Base-by-base conservation (phyloP, 2,329 filamentous ascomycete genomes). In the Helminthosporium solani region DNA sequence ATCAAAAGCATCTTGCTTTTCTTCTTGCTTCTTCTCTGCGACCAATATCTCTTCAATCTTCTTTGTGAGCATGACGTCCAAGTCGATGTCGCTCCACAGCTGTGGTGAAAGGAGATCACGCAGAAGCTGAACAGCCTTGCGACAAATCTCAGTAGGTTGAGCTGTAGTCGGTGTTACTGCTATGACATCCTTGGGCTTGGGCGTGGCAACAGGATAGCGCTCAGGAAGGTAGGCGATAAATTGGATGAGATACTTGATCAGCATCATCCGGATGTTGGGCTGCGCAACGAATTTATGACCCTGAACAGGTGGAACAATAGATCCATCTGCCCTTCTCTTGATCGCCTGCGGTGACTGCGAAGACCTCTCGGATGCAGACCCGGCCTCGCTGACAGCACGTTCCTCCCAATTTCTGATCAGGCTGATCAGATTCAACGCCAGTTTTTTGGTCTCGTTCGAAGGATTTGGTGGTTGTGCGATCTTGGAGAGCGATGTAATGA, bases 371-470 rank as follows among this genome's bases (percentile, higher is more conserved):
- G 73, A 37, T 53, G 57, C 19, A 58, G 70, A 38, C 49, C 43
- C 47, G 14, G 56, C 42, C 31, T 86, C 83, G 51, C 83, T 84
- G 1, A 92, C 84, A 14, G 90, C 85, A 48, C 85, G 83, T 66
- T 95, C 82, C 70, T 99, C 94, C 94, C 94, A 99, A 40, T 84
- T 82, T 83, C 89, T 94, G 50, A 99, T 88, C 47, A 99, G 74
- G 64, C 83, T 86, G 76, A 99, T 95, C 68, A 99, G 80, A 60
- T 91, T 92, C 15, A 99, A 77, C 0, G 89, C 92, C 8, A 97
- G 79, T 66, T 90, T 95, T 73, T 95, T 95, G 63, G 85, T 92
- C 64, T 99, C 94, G 37, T 88, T 89, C 0, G 90, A 96, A 1
- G 90, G 84, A 52, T 87, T 95, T 3, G 88, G 86, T 3, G 89